These are phyloP conservation scores for Candida coleopterorum DNA, from an alignment of 805 yeast genomes.

Conservation along the genomic window DNA sequence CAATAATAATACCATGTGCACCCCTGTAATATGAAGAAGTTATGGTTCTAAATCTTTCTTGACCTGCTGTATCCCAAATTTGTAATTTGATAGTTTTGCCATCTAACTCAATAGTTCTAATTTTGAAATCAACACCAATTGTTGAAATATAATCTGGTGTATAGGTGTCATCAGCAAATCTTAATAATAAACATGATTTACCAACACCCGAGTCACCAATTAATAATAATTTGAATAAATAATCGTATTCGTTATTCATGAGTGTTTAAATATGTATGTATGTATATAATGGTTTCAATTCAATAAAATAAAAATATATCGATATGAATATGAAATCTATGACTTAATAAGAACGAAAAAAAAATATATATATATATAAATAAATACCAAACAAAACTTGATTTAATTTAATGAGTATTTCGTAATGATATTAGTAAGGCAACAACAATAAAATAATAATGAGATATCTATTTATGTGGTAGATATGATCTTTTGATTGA, in stretches of 20 bases:
- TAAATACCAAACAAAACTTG: too few species aligned
- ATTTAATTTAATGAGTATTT: too few species aligned
- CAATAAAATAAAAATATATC: background rate
- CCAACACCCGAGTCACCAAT: conserved; percentile 99
- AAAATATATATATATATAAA: too few species aligned
- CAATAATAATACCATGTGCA: conserved; percentile 97
- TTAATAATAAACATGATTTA: conserved; percentile 86
- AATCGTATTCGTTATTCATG: conserved; percentile 96
- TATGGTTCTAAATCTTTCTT: conserved; percentile 96
- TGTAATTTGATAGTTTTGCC: conserved; percentile 97
- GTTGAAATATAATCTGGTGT: conserved; percentile 96
- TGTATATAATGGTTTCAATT: background rate
- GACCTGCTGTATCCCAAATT: conserved; percentile 99
- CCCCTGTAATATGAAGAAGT: conserved; percentile 98
- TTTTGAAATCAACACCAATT: conserved; percentile 94
- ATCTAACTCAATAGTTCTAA: conserved; percentile 86
- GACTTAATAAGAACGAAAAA: too few species aligned
- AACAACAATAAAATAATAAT: too few species aligned
- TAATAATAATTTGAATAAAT: conserved; percentile 86
- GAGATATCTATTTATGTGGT: too few species aligned
- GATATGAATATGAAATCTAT: too few species aligned
- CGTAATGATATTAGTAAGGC: too few species aligned
- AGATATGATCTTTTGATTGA: too few species aligned
- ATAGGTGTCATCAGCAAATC: conserved; percentile 97
- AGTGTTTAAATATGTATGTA: background rate